Base-by-base conservation (phyloP, 371 early-diverging fungal species). In the Lichtheimia ornata region DNA sequence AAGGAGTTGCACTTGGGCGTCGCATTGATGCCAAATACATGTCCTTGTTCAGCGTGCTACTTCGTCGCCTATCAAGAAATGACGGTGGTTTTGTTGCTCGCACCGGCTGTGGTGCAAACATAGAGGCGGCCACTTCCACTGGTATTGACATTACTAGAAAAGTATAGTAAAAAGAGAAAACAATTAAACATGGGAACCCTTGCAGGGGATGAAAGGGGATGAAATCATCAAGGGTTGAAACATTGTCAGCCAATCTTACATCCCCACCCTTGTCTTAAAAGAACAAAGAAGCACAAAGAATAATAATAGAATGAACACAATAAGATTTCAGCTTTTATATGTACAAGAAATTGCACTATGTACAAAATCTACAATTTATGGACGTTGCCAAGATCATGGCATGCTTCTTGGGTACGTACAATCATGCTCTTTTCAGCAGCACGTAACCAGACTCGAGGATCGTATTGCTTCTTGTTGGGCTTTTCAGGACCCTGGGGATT, bases 381-480 rank as follows among this genome's bases (percentile, higher is more conserved):
- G 61, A 88, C 85, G 64, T 90, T 90, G 65, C 88, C 87, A 59
- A 94, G 85, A 69, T 94, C 87, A n/a, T 64, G 58, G 82, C 92
- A 91, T 50, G 93, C 94, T 64, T 84, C 71, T 70, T 88, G 70
- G 55, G 91, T 91, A 76, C 95, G 91, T 63, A 79, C 77, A 70
- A 68, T 70, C 93, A 94, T 90, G 65, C 76, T 72, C 88, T 93
- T 91, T 75, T 94, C 95, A 58, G 84, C 88, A 69, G 90, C 90
- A 64, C 95, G 92, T 60, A 94, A 72, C 78, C 88, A 94, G 67
- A 91, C 91, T 70, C 95, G 89, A 50, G 95, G 95, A 69, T 95
- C 95, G 73, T 95, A 94, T 76, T 85, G 84, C 83, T 95, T 95
- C 88, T 95, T 95, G 86, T 94, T 95, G 74, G 94, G 95, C 83